Evolutionary conservation across 176 grass and related monocot species (phyloP), one percentile per base, ranked within the genome.

Genomic region (Bonia amplexicaulis): DNA sequence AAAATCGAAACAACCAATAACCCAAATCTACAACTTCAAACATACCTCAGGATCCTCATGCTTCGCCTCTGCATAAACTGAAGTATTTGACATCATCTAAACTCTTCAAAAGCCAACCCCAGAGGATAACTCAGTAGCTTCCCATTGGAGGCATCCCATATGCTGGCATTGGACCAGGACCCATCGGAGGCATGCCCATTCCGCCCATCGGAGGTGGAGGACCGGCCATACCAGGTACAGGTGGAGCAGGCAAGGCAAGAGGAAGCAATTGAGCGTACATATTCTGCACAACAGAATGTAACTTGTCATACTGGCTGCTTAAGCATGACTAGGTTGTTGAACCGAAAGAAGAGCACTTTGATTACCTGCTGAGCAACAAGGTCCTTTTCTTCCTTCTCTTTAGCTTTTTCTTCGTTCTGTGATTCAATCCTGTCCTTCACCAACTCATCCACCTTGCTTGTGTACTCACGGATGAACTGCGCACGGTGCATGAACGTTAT

Each of bases 251-350:
- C 61, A 98, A 80, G n/a, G 96, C 96, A 14, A 98, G 93, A 47
- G 96, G 96, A 84, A 98, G 96, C 77, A 98, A 78, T 68, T 98
- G 96, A 3, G 96, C 96, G 23, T 95, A 95, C 96, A 98, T 98
- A 77, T 98, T 98, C 96, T 98, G 84, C 87, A 72, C 48, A 86
- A 85, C 15, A 14, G 5, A 82, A 86, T 16, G 5, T 53, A 44
- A 22, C 22, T 63, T 72, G 29, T 85, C 77, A 74, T 65, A 12
- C n/a, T 16, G 53, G 73, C 72, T 76, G 2, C 49, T 68, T 76
- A 68, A 82, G 31, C 67, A 41, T 12, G 10, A 29, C 46, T n/a
- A 71, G 7, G 29, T 60, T 44, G 5, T 31, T 51, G 4, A 80
- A 69, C 13, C 22, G 77, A 35, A 76, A 14, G 14, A 15, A 4